Conservation (phyloP, 495 filamentous ascomycete genomes). For the Tricharina praecox region DNA sequence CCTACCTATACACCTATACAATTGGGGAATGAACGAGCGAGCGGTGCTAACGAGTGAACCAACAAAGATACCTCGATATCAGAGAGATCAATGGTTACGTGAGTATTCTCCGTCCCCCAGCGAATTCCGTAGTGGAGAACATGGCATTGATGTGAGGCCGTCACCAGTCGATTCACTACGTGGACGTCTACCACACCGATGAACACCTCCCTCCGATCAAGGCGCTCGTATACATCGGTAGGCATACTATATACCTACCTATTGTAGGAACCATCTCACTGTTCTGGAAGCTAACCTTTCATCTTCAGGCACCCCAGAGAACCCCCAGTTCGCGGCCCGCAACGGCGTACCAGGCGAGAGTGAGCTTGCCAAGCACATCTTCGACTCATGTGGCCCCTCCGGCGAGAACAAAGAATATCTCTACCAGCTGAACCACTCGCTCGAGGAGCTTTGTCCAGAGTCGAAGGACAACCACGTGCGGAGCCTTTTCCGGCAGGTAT, state of each 20-base stretch:
- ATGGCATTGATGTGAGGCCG: no score
- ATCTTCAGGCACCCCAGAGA: conserved; percentile 55
- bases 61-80: conserved; percentile 62
- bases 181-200: conserved; percentile 52
- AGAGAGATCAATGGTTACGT: conserved; percentile 89
- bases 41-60: neutral
- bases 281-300: neutral
- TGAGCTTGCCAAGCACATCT: conserved; percentile 69
- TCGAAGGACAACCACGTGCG: conserved; percentile 71
- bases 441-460: conserved; percentile 56
- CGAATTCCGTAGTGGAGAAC: no score
- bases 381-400: conserved; percentile 58
- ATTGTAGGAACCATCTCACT: no score
- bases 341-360: conserved; percentile 48
- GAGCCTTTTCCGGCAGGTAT: conserved; percentile 22
- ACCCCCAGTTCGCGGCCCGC: conserved; percentile 78
- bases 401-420: conserved; percentile 88
- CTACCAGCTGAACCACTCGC: conserved; percentile 57
- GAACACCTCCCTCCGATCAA: conserved; percentile 24
- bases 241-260: no score
- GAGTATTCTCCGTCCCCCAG: neutral
- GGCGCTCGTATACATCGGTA: conserved; percentile 67
- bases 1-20: no score
- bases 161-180: conserved; percentile 53
- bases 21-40: neutral